A percentile compares a stretch with the other conserved stretches of the same genome.
These are phyloP conservation scores for Hordeum pubiflorum DNA, from an alignment of 202 grass and related monocot genomes.

Conservation along the genomic window DNA sequence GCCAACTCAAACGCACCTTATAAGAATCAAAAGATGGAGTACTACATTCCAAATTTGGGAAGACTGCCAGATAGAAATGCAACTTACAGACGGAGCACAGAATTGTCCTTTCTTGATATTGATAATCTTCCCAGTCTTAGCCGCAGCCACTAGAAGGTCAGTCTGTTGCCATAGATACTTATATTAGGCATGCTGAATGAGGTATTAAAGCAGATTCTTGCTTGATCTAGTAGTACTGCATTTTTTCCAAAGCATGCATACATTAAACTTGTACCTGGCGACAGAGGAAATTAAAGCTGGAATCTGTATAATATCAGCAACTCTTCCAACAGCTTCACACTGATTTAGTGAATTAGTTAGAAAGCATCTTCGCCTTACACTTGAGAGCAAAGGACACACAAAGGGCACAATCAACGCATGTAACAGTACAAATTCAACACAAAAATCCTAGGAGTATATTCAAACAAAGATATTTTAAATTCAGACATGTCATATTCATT, in stretches of 20 bases:
- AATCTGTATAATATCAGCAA: conserved; percentile 97
- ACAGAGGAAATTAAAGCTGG: conserved; percentile 95
- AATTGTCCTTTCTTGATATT: conserved; percentile 99
- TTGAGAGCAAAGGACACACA: conserved; percentile 10
- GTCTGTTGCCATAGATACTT: conserved; percentile 52
- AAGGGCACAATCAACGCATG: conserved; percentile 10
- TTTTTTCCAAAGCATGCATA: neutral
- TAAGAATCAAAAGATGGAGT: neutral
- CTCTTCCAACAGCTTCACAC: conserved; percentile 93
- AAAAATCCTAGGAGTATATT: too few species aligned
- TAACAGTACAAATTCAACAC: neutral
- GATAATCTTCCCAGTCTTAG: conserved; percentile 92
- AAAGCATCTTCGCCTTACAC: neutral
- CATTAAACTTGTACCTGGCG: conserved; percentile 56
- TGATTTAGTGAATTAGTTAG: conserved; percentile 37
- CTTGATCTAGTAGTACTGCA: neutral
- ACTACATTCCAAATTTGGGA: neutral
- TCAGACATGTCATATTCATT: neutral
- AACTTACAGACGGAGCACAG: conserved; percentile 89
- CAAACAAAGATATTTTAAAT: neutral
- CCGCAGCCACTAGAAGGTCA: conserved; percentile 82
- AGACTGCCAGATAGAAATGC: neutral
- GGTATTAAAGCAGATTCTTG: neutral
- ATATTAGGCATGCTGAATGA: conserved; percentile 12
- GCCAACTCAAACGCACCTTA: neutral